A percentile compares a stretch with the other conserved stretches of the same genome.
Evolutionary conservation across 2,329 filamentous ascomycete genomes (phyloP).

Genomic region (Colletotrichum noveboracense): DNA sequence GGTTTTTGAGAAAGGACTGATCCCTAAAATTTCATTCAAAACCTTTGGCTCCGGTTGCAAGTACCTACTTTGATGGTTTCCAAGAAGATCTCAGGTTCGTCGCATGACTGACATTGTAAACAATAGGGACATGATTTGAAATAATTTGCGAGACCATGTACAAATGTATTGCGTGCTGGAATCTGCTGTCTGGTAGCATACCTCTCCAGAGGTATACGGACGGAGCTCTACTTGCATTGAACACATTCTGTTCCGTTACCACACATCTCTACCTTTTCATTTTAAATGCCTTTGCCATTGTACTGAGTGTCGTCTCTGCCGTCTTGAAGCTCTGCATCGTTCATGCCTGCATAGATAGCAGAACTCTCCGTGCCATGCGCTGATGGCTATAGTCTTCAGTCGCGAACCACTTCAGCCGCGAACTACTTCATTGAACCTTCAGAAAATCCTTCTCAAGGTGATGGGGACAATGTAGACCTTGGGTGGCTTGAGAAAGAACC

Average conservation of each 20-base stretch:
- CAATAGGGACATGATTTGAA: accelerated
- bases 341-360: neutral
- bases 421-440: neutral
- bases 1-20: neutral
- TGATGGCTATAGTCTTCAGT: neutral
- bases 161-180: accelerated
- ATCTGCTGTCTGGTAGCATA: neutral
- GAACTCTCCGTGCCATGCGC: neutral
- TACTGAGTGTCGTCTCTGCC: accelerated
- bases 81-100: neutral
- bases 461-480: accelerated
- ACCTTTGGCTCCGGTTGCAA: neutral
- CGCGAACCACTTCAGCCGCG: too few relatives aligned
- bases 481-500: neutral
- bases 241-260: too few relatives aligned
- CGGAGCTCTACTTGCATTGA: too few relatives aligned
- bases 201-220: too few relatives aligned
- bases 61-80: neutral
- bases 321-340: neutral
- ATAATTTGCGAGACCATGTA: neutral
- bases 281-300: accelerated
- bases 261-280: neutral
- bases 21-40: neutral
- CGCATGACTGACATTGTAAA: neutral
- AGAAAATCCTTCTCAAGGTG: neutral